phyloP scores from a whole-genome alignment of 163 green algal species.

The Coccomyxa subellipsoidea region DNA sequence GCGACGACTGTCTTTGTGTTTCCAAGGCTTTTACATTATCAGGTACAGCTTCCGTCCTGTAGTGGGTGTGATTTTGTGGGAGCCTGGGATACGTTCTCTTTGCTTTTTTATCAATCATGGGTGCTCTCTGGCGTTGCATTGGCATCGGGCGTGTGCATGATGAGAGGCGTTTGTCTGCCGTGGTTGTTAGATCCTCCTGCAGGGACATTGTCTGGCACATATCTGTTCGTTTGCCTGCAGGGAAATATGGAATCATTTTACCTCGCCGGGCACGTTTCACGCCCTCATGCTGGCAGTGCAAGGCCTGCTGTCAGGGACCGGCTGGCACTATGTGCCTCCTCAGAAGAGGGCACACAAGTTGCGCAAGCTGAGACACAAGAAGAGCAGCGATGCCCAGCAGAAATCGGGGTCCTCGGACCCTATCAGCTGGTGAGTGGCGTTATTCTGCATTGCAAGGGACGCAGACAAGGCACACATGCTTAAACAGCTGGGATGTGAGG shows the following conservation, averaged over 20 bases:
- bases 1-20: conserved; percentile 23
- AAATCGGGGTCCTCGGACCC: neutral
- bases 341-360: neutral
- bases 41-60: conserved; percentile 15
- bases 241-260: conserved; percentile 66
- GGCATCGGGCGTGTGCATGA: neutral
- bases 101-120: too few relatives aligned
- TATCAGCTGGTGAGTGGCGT: neutral
- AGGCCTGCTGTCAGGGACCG: conserved; percentile 18
- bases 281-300: conserved; percentile 43
- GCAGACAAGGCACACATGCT: too few relatives aligned
- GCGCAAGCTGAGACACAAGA: neutral
- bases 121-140: neutral
- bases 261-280: conserved; percentile 61
- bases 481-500: too few relatives aligned
- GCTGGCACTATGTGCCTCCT: conserved; percentile 5
- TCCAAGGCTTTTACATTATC: conserved; percentile 35
- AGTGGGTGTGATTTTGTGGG: neutral
- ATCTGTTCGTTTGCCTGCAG: conserved; percentile 27
- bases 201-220: neutral
- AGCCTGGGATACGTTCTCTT: neutral
- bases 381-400: neutral
- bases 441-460: too few relatives aligned
- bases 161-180: neutral
- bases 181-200: neutral